Evolutionary conservation across 345 rosid genomes (phyloP), one percentile per base, ranked within the genome.

Genomic region (Trapa incisa): DNA sequence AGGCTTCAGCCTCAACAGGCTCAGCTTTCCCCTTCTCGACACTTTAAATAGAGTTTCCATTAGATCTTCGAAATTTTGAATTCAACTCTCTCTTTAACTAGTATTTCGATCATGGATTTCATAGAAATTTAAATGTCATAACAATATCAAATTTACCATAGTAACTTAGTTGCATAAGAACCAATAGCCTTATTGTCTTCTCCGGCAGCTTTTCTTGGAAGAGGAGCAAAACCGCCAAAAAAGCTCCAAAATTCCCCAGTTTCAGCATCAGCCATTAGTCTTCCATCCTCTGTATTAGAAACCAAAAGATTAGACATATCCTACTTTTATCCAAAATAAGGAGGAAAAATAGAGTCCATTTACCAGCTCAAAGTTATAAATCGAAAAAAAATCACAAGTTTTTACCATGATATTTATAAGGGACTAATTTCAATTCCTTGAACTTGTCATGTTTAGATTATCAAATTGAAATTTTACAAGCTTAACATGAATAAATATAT

Each of bases 191-290:
- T 80, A 67, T 89, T 87, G 72, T 86, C 92, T 61, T 68, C 85
- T 73, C 57, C 61, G 13, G 80, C 78, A 50, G 79, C 80, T 86
- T 87, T 91, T 80, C 92, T 84, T 42, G 96, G 88, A 74, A 95
- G 96, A 66, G 99, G 99, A 84, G 99, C 99, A 85, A 87, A 95
- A 29, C 99, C 99, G 75, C 99, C 99, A 77, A 95, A 95, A 54
- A 89, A 74, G 45, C 80, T 90, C 99, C 98, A 95, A 81, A 95
- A 95, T 66, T 95, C 99, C 70, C 99, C 98, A 78, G 90, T 80
- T 74, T 91, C 99, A 71, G 92, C 88, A 89, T 91, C 99, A 73
- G 98, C 97, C 99, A 95, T 95, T 82, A 95, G 77, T 76, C 80
- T 91, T 70, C 96, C 99, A 79, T 91, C 99, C 89, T 91, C 98